phyloP scores from a whole-genome alignment of 495 filamentous ascomycete genomes.

The Pseudomonodictys pantanalensis region DNA sequence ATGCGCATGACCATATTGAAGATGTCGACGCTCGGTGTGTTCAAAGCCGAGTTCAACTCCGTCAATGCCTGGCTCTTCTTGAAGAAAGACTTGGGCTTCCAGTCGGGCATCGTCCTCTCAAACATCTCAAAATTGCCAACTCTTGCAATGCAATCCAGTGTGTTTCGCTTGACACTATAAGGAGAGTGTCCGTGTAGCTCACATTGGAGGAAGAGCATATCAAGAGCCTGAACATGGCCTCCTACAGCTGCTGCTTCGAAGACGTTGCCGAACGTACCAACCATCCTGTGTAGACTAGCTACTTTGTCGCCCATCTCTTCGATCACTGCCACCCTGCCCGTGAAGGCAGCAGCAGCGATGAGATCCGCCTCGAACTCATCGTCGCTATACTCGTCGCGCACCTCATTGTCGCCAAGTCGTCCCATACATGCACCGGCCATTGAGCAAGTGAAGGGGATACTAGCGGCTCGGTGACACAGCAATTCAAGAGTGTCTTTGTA shows the following conservation, averaged over 20 bases:
- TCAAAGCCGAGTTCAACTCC: neutral
- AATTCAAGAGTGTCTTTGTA: too few species aligned
- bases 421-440: too few species aligned
- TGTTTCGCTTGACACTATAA: neutral
- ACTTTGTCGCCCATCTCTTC: neutral
- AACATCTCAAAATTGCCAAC: neutral
- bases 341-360: neutral
- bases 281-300: neutral
- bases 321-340: neutral
- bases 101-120: neutral
- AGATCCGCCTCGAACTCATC: neutral
- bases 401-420: neutral
- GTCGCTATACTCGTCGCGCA: neutral
- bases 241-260: neutral
- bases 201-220: neutral
- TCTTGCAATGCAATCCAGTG: neutral
- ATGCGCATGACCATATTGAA: neutral
- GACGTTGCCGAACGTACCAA: neutral
- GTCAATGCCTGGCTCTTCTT: neutral
- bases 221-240: neutral
- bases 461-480: too few species aligned
- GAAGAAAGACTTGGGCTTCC: neutral
- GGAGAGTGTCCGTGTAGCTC: neutral
- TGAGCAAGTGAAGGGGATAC: neutral
- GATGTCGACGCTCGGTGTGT: neutral